Evolutionary conservation across 2,329 filamentous ascomycete genomes (phyloP).

Genomic region (Malbranchea zuffiana): DNA sequence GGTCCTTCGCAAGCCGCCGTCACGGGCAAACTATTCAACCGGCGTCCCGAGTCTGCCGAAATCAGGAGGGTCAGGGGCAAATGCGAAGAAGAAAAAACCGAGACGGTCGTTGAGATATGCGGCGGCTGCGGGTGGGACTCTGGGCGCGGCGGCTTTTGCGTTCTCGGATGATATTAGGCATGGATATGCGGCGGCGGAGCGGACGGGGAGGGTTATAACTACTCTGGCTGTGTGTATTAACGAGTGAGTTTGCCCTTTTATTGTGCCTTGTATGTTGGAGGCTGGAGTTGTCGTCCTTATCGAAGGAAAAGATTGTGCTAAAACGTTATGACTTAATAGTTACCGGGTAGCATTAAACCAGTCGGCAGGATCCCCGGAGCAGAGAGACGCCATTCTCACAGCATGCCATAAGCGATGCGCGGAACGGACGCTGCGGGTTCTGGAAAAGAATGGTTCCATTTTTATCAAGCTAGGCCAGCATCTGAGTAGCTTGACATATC

Average conservation of each 20-base stretch:
- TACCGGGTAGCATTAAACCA: slow-evolving; percentile 79
- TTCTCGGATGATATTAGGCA: slow-evolving; percentile 61
- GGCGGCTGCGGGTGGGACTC: slow-evolving; percentile 24
- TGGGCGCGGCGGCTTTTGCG: slow-evolving; percentile 37
- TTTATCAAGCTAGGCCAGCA: slow-evolving; percentile 98
- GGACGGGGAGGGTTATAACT: slow-evolving; percentile 65
- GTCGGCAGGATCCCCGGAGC: slow-evolving; percentile 45
- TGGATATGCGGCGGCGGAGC: slow-evolving; percentile 61
- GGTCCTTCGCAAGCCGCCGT: not conserved
- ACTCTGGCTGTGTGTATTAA: slow-evolving; percentile 74
- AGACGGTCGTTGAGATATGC: slow-evolving; percentile 25
- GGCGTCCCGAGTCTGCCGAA: not conserved
- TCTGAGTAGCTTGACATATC: slow-evolving; percentile 89
- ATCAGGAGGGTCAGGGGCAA: not conserved
- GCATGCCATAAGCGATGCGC: slow-evolving; percentile 90
- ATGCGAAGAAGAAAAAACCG: slow-evolving; percentile 7
- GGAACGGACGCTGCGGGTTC: slow-evolving; percentile 67
- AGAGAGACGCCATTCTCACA: slow-evolving; percentile 58
- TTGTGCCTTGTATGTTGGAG: slow-evolving; percentile 10
- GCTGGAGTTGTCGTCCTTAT: slow-evolving; percentile 1
- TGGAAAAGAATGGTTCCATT: slow-evolving; percentile 95
- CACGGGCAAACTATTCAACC: not conserved
- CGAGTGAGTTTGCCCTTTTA: slow-evolving; percentile 49
- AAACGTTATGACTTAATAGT: slow-evolving; percentile 37
- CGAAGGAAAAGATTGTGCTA: slow-evolving; percentile 1